Evolutionary conservation across 768 basidiomycete species (phyloP), one percentile per base, ranked within the genome.

Genomic region (Porpolomopsis calyptriformis): DNA sequence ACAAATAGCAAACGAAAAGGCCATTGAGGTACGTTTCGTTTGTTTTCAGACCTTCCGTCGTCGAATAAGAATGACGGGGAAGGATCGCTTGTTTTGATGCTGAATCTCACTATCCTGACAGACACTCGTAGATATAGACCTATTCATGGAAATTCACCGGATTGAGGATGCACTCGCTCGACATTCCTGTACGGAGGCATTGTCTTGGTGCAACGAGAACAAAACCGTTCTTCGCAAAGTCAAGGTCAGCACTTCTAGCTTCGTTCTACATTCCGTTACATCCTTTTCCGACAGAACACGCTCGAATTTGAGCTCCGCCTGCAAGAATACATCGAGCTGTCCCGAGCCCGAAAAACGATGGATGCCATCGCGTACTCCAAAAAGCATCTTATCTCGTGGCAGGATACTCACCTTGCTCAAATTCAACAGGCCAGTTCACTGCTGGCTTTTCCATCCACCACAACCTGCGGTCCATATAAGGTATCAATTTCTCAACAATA

Each of bases 171-270:
- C 89, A 0, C 72, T 99, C 33, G 61, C 70, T 4, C 67, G 67
- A 23, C 80, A 85, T 50, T 85, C 82, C 51, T 93, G 91, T 53
- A 72, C 82, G 4, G 91, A 96, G 63, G 94, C 94, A 11, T 70
- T 99, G 38, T 73, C 78, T 16, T 99, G 94, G 94, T 97, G 92
- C 55, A 91, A 80, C 51, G 96, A 99, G 71, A 97, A 99, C 64
- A 85, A 93, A 60, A 77, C 80, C 24, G 86, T 88, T 10, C 73
- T 99, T 50, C 80, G 89, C 43, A 98, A 97, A 70, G 78, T 82
- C 58, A 93, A 88, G 76, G 93, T 82, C 27, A 49, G 55, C 54
- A 19, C 27, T 34, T 20, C 22, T 38, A 45, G 45, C 31, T 39
- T 29, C 24, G 33, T 12, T 27, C n/a, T 33, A 16, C 25, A 45